These are phyloP conservation scores for Austropuccinia psidii DNA, from an alignment of 1,284 basidiomycete genomes.

Conservation along the genomic window DNA sequence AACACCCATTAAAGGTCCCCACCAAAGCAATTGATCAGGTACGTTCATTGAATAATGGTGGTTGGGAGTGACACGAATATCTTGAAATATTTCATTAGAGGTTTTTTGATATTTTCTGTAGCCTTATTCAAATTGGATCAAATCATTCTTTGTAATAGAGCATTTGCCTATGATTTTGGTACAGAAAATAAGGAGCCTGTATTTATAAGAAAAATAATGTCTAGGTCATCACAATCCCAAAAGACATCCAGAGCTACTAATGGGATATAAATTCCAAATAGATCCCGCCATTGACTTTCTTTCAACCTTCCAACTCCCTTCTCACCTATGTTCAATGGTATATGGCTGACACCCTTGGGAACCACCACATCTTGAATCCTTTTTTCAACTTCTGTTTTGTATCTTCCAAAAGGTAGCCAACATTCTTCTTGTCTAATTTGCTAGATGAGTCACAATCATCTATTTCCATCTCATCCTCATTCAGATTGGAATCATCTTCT, in stretches of 20 bases:
- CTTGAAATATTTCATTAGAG: background rate
- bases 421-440: too few species aligned
- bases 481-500: background rate
- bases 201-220: background rate
- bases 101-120: background rate
- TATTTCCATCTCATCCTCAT: background rate
- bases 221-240: background rate
- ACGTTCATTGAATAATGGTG: slow-evolving; percentile 11
- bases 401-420: background rate
- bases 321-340: slow-evolving; percentile 28
- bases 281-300: background rate
- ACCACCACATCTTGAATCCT: slow-evolving; percentile 17
- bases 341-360: slow-evolving; percentile 30
- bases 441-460: background rate
- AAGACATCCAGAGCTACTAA: slow-evolving; percentile 17
- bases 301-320: background rate
- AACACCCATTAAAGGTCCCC: background rate
- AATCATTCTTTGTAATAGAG: background rate
- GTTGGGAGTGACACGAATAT: background rate
- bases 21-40: background rate
- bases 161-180: slow-evolving; percentile 6
- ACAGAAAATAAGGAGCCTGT: slow-evolving; percentile 24
- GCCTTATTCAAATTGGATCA: background rate
- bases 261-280: slow-evolving; percentile 17
- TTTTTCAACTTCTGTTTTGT: background rate